Base-by-base conservation (phyloP, 1,284 basidiomycete genomes). In the Moesziomyces sp. region DNA sequence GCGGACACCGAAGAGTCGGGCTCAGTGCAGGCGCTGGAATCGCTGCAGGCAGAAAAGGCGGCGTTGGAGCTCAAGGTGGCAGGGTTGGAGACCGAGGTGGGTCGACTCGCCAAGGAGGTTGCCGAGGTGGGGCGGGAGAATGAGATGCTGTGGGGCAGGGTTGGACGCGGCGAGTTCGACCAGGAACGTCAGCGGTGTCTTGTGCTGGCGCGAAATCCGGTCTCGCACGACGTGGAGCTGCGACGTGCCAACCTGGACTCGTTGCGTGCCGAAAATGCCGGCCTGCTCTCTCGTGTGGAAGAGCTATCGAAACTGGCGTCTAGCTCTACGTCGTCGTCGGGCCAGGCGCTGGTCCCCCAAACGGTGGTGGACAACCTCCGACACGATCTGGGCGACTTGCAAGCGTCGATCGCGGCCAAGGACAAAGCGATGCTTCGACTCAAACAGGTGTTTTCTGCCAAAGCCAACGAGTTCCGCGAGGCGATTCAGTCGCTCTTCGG, bases 401-500 rank as follows among this genome's bases (percentile, higher is more conserved):
- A 90, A 70, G 87, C 88, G 3, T 84, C 67, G 8, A 76, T 85
- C 8, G 66, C 65, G 26, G 67, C 86, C 16, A 86, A 90, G 79
- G 91, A 93, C 81, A 94, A 92, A 81, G 87, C 91, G 26, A 84
- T 92, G 26, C 76, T 90, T 44, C 87, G 93, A 21, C 86, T 94
- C 21, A 89, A 92, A 77, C 88, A 93, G 81, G 84, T 85, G 1
- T 94, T 91, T 80, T 85, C 86, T 0, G 88, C 89, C 38, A 94
- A 93, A 83, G 89, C 89, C 4, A 88, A 89, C 50, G 92, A 94
- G 79, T 93, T 94, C 84, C 87, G 91, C 18, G 91, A 92, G 74
- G 90, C 91, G 14, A 90, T 94, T 51, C 89, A 89, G 0, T 89
- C 90, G 0, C 89, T 95, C 46, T 88, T 95, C 1, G 93, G 93